Evolutionary conservation across 805 yeast species (phyloP).

Genomic region (Blastobotrys mokoenaii): DNA sequence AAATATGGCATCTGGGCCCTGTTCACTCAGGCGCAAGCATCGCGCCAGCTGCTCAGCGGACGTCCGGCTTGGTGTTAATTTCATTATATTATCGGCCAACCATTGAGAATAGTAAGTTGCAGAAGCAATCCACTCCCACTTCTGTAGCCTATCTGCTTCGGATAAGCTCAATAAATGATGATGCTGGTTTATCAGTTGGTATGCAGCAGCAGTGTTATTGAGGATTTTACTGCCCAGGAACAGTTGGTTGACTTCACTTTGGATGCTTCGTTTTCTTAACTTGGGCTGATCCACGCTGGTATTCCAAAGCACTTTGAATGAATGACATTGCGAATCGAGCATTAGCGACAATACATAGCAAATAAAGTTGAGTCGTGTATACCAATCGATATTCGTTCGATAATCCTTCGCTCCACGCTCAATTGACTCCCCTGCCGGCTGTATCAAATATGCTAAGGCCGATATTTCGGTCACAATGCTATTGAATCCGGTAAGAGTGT

Average conservation of each 20-base stretch:
- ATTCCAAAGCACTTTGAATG: not conserved
- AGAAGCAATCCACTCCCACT: constrained; percentile 12
- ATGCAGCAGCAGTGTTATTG: not conserved
- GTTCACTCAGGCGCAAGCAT: too few species aligned
- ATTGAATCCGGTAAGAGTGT: constrained; percentile 1
- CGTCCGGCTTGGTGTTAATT: too few species aligned
- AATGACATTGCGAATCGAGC: not conserved
- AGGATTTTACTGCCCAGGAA: constrained; percentile 9
- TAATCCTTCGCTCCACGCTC: not conserved
- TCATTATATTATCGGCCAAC: too few species aligned
- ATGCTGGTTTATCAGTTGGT: not conserved
- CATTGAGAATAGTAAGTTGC: too few species aligned
- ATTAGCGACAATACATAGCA: not conserved
- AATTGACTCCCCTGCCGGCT: not conserved
- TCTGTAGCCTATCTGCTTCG: not conserved
- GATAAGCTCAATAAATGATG: not conserved
- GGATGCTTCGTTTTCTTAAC: not conserved
- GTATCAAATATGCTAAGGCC: not conserved
- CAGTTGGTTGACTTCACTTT: constrained; percentile 1
- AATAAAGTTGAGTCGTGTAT: constrained; percentile 2
- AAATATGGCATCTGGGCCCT: too few species aligned
- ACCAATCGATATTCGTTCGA: not conserved
- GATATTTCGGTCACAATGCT: constrained; percentile 1
- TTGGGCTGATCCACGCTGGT: not conserved
- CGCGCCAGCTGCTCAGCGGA: too few species aligned